Conservation (phyloP, 2,329 filamentous ascomycete species). For the Coniella lustricola region DNA sequence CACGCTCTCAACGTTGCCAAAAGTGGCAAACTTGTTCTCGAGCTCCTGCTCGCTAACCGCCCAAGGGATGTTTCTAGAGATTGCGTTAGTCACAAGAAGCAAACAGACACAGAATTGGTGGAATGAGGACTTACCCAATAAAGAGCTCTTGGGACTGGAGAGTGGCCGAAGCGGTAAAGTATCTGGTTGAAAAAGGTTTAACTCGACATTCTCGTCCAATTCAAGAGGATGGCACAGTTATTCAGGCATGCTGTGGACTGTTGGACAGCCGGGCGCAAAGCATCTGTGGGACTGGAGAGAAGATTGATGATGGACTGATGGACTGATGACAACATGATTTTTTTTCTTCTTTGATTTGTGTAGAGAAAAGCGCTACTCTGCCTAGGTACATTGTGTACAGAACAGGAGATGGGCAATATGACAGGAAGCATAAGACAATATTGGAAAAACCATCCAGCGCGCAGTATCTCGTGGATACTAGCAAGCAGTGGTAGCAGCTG, state of each 20-base stretch:
- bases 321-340: too few relatives aligned
- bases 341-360: neutral
- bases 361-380: neutral
- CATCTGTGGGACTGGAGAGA: neutral
- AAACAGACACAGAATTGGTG: neutral
- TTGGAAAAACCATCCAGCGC: too few relatives aligned
- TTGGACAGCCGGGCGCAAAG: neutral
- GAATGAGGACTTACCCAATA: slow-evolving; percentile 2
- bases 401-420: neutral
- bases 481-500: too few relatives aligned
- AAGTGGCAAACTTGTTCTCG: neutral
- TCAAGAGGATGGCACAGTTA: neutral
- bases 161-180: slow-evolving; percentile 4
- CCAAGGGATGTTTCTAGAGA: neutral
- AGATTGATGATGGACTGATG: neutral
- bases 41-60: neutral
- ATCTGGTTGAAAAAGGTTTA: slow-evolving; percentile 1
- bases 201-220: neutral
- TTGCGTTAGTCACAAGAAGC: neutral
- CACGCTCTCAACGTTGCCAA: neutral
- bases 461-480: too few relatives aligned
- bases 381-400: neutral
- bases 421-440: too few relatives aligned
- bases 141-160: neutral
- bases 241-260: neutral